Evolutionary conservation across 768 basidiomycete species (phyloP).

Genomic region (Phylloporus sp.): DNA sequence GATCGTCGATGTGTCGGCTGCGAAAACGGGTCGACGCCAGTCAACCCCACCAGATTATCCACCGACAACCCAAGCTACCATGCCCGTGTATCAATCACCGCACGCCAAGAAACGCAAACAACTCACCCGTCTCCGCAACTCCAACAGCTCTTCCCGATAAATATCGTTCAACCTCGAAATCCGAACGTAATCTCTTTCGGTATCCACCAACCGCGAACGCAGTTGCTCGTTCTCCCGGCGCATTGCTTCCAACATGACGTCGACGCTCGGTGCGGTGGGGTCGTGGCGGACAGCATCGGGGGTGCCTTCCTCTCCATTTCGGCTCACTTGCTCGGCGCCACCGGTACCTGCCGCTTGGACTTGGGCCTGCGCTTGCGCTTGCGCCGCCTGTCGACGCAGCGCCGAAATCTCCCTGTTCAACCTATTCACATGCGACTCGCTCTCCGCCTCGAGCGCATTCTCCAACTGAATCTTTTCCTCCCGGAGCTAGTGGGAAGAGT

Average conservation of each 20-base stretch:
- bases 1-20: conserved; percentile 65
- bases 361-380: conserved; percentile 35
- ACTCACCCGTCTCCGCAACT: conserved; percentile 68
- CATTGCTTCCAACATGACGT: conserved; percentile 71
- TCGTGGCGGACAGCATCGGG: conserved; percentile 8
- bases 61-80: conserved; percentile 38
- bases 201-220: conserved; percentile 59
- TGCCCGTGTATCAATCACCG: not conserved
- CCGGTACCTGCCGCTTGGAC: conserved; percentile 8
- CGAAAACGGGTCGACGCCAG: conserved; percentile 60
- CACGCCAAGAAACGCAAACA: no score
- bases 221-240: conserved; percentile 75
- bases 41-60: conserved; percentile 72
- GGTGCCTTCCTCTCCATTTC: conserved; percentile 12
- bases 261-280: conserved; percentile 37
- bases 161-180: conserved; percentile 74
- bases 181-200: conserved; percentile 73
- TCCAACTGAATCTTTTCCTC: conserved; percentile 84
- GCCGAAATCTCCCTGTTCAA: conserved; percentile 66
- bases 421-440: conserved; percentile 78
- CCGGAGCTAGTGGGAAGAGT: no score
- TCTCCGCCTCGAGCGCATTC: conserved; percentile 78
- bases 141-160: conserved; percentile 80
- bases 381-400: conserved; percentile 41
- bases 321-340: conserved; percentile 5